Conservation (phyloP, 78 protist genomes). For the Dictyostelium discoideum region dicty_2.7 NC_007090.3:4469001-4469500, state of each 20-base stretch:
- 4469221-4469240: background rate
- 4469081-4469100: background rate
- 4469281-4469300: background rate
- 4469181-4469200: background rate
- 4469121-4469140: background rate
- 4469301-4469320: background rate
- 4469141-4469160: background rate
- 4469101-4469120: background rate
- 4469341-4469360: background rate
- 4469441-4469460: background rate
- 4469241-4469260: background rate
- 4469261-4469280: background rate
- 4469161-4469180: background rate
- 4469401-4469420: background rate
- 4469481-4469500: background rate
- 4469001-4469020: background rate
- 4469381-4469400: background rate
- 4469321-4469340: background rate
- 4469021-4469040: background rate
- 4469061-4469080: background rate
- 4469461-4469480: background rate
- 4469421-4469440: background rate
- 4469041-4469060: background rate
- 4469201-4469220: background rate
- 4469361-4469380: background rate